These are phyloP conservation scores for Chytriomyces hyalinus DNA, from an alignment of 192 early-diverging fungal genomes.

Conservation along the genomic window DNA sequence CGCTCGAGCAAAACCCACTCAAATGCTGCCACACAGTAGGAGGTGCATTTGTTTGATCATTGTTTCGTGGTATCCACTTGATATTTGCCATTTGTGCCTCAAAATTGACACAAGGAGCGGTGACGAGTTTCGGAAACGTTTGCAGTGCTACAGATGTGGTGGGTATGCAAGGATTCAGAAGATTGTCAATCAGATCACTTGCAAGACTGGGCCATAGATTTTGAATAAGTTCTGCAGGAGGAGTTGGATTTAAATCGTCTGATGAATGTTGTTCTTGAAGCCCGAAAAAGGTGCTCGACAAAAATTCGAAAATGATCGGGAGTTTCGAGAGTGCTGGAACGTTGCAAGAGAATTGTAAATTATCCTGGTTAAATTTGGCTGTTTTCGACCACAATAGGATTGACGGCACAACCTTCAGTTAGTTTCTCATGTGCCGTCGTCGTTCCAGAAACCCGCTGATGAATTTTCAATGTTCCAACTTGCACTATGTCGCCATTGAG, in stretches of 20 bases:
- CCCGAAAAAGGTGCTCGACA: background rate
- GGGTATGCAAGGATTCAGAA: constrained; percentile 10
- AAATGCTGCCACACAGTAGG: constrained; percentile 9
- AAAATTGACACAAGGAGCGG: constrained; percentile 6
- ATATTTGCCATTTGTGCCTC: background rate
- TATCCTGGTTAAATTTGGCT: no score
- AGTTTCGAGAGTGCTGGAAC: constrained; percentile 7
- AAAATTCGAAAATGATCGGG: background rate
- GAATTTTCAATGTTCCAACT: constrained; percentile 4
- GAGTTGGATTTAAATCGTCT: background rate
- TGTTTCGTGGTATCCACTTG: background rate
- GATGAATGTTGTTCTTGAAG: background rate
- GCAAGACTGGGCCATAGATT: constrained; percentile 11
- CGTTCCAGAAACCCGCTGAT: background rate
- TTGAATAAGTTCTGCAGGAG: constrained; percentile 16
- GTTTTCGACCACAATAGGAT: no score
- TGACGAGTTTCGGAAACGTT: constrained; percentile 6
- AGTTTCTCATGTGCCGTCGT: background rate
- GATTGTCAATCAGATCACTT: constrained; percentile 14
- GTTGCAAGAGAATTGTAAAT: background rate
- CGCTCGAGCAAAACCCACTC: constrained; percentile 15
- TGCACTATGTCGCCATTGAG: background rate
- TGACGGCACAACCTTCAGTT: no score
- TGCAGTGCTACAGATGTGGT: constrained; percentile 7
- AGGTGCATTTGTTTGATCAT: background rate